phyloP scores from a whole-genome alignment of 2,329 filamentous ascomycete species.

The Sporothrix inflata region DNA sequence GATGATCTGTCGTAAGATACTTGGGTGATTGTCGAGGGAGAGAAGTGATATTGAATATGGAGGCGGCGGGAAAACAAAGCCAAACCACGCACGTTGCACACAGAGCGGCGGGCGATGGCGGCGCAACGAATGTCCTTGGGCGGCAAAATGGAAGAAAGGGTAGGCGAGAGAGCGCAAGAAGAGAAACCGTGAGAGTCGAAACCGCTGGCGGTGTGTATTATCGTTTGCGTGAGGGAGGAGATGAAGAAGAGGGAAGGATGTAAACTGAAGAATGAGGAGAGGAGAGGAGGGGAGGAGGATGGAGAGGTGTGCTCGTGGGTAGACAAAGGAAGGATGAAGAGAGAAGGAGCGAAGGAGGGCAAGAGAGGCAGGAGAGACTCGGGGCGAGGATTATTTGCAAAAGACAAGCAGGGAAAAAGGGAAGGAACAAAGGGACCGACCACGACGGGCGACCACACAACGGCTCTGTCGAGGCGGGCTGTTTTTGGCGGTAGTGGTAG shows the following conservation, averaged over 20 bases:
- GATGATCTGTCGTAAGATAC: neutral
- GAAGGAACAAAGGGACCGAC: constrained; percentile 21
- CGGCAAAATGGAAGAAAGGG: constrained; percentile 25
- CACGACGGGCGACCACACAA: constrained; percentile 6
- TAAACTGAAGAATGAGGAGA: neutral
- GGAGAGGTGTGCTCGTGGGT: neutral
- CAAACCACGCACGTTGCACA: constrained; percentile 13
- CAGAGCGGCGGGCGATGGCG: neutral
- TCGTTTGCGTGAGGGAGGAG: neutral
- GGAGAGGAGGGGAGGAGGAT: neutral
- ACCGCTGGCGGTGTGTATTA: neutral
- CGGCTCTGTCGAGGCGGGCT: constrained; percentile 15
- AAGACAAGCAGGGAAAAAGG: constrained; percentile 18
- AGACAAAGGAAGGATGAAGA: neutral
- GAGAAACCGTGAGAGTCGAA: neutral
- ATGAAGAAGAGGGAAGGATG: neutral
- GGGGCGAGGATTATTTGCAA: constrained; percentile 5
- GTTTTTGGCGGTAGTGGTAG: constrained; percentile 5
- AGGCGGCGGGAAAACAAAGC: neutral
- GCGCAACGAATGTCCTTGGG: neutral
- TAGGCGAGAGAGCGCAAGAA: neutral
- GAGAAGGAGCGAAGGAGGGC: neutral
- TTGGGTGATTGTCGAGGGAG: neutral
- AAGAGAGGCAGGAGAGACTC: neutral
- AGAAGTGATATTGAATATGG: neutral